Conservation (phyloP, 805 yeast species). For the Wickerhamiella parazyma region DNA sequence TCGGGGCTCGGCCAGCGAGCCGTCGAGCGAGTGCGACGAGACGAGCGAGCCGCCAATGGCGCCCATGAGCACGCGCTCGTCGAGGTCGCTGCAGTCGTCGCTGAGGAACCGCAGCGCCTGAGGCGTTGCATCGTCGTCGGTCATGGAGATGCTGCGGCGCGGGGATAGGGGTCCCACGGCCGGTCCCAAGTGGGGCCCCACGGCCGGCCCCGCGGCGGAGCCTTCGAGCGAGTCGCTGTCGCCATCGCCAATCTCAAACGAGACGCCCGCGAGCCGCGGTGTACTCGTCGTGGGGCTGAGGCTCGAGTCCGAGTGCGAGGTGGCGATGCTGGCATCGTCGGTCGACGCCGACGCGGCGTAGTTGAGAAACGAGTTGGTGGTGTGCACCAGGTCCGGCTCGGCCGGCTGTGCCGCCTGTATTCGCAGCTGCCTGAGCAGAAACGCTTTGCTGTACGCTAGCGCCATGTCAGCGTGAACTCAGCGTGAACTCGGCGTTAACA, state of each 20-base stretch:
- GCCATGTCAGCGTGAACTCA: slow-evolving; percentile 21
- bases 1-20: slow-evolving; percentile 11
- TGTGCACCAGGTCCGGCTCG: not conserved
- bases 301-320: slow-evolving; percentile 7
- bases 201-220: too few relatives aligned
- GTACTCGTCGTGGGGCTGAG: slow-evolving; percentile 5
- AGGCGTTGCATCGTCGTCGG: slow-evolving; percentile 11
- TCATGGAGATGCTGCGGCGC: not conserved
- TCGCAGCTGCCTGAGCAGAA: slow-evolving; percentile 23
- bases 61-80: slow-evolving; percentile 29
- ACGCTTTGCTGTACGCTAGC: slow-evolving; percentile 22
- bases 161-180: too few relatives aligned
- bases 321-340: slow-evolving; percentile 5
- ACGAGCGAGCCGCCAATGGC: slow-evolving; percentile 18
- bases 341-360: slow-evolving; percentile 5
- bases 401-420: slow-evolving; percentile 12
- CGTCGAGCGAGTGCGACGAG: slow-evolving; percentile 11
- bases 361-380: not conserved
- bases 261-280: not conserved
- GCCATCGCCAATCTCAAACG: not conserved
- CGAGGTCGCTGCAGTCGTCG: slow-evolving; percentile 31
- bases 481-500: too few relatives aligned
- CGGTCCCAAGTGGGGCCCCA: too few relatives aligned
- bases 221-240: slow-evolving; percentile 4
- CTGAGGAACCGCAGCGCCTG: slow-evolving; percentile 26